Evolutionary conservation across 2,329 filamentous ascomycete genomes (phyloP), one percentile per base, ranked within the genome.

Genomic region (Bisporella sp.): DNA sequence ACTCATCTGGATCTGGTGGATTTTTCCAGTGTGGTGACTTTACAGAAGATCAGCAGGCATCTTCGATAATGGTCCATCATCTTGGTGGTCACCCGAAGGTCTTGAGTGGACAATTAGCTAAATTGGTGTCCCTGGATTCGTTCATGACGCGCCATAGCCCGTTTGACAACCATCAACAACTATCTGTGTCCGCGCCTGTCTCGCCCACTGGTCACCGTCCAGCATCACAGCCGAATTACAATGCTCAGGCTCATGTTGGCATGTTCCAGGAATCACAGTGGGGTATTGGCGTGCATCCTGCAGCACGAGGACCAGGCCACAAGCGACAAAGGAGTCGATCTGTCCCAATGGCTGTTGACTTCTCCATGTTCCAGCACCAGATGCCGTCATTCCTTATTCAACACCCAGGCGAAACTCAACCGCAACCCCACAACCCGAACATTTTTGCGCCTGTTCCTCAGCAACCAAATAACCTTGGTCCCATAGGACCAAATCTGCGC

Each of bases 1-100:
- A 99, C 70, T 95, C 89, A 12, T 93, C 90, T 5, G 78, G 74
- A 58, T 90, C 89, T 12, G 91, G 89, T 56, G 92, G 92, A 31
- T 99, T 99, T 72, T 91, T 89, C 71, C 89, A 95, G 66, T 93
- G 88, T 61, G 87, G 87, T 52, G 93, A 99, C 68, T 99, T 99
- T 69, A 97, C 93, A 31, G 93, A 99, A 71, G 91, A 97, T 59
- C 89, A 95, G 63, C 93, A 99, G 71, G 93, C 93, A 6, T 95
- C 90, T 33, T 85, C 91, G 58, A 84, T 93, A 55, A 76, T 96
- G 68, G 79, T 92, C 4, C 93, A 99, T 66, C 90, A 96, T 65
- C 84, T 99, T 13, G 93, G 93, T 53, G 93, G 93, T 54, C 93
- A 96, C 69, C 91, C 93, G 42, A 97, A 97, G 75, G 89, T 96